Evolutionary conservation across 352 stramenopile species (phyloP), one percentile per base, ranked within the genome.

Genomic region (Pythium diclinum): DNA sequence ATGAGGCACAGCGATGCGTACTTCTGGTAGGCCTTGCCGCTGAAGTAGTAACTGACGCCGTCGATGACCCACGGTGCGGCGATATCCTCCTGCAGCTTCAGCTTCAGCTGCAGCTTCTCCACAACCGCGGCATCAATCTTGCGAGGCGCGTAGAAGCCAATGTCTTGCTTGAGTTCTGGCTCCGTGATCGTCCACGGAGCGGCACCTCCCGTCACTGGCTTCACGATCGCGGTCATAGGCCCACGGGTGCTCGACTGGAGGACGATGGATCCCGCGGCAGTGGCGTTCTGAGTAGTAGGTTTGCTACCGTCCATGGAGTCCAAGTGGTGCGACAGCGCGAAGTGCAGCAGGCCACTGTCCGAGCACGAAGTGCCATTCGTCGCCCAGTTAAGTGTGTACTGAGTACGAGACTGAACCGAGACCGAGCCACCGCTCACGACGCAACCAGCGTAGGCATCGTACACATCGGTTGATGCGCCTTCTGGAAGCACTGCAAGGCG

Each of bases 11-110:
- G 60, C 23, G 84, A 89, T 33, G 84, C 84, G 51, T 90, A 91
- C 79, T 92, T 93, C 63, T 93, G 84, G 54, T 79, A 85, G 13
- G 71, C 72, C 61, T 93, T 93, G 54, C 84, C 84, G 38, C 83
- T 90, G 61, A 79, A 93, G 69, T 93, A 93, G 77, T 85, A 91
- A 40, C 74, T 88, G 9, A 21, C 55, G 30, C 73, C 71, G 16
- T 74, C 59, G 51, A 83, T 73, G 16, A 38, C 68, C 84, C 84
- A 91, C 6, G 82, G 69, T 8, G 53, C 68, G 10, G 64, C 71
- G 61, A 93, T 90, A 34, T 93, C 84, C 9, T 64, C 72, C 46
- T 83, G 34, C 13, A 89, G 70, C 21, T 70, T 83, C 49, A 65
- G 32, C 49, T 86, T 76, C 6, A 75, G 73, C 56, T 68, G 59